These are phyloP conservation scores for Sarocladium brachiariae DNA, from an alignment of 2,329 filamentous ascomycete genomes.

Conservation along the genomic window DNA sequence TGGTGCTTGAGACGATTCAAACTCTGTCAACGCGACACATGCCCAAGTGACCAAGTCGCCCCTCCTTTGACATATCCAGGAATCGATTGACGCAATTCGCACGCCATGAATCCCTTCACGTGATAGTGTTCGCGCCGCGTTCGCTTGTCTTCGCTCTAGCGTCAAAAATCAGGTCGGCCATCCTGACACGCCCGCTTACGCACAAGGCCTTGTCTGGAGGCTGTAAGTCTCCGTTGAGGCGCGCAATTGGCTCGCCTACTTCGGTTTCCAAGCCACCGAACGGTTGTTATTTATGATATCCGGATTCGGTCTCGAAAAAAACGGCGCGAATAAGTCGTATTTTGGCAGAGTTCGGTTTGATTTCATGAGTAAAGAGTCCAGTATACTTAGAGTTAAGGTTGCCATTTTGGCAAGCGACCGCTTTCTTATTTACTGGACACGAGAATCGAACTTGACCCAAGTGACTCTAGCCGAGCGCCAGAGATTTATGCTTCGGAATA, in stretches of 20 bases:
- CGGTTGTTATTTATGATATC: too few relatives aligned
- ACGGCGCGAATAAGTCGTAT: too few relatives aligned
- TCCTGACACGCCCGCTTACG: conserved; percentile 4
- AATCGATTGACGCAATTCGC: neutral
- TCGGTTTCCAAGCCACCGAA: neutral
- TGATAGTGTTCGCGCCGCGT: neutral
- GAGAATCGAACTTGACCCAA: too few relatives aligned
- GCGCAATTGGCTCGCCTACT: conserved; percentile 1
- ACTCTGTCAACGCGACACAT: neutral
- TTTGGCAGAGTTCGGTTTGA: too few relatives aligned
- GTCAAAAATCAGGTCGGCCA: neutral
- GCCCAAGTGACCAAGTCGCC: neutral
- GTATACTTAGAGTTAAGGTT: too few relatives aligned
- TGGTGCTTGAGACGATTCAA: neutral
- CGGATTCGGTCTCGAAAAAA: too few relatives aligned
- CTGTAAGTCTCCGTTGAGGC: neutral
- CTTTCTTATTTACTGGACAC: too few relatives aligned
- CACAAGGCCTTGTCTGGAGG: neutral
- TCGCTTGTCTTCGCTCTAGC: neutral
- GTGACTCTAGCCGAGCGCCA: too few relatives aligned
- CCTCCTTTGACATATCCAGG: neutral
- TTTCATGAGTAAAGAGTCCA: too few relatives aligned
- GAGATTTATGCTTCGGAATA: too few relatives aligned
- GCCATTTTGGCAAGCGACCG: too few relatives aligned
- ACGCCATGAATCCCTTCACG: neutral